A percentile compares a stretch with the other conserved stretches of the same genome.
Evolutionary conservation across 2,329 filamentous ascomycete genomes (phyloP).

Genomic region (Calycina herbarum): DNA sequence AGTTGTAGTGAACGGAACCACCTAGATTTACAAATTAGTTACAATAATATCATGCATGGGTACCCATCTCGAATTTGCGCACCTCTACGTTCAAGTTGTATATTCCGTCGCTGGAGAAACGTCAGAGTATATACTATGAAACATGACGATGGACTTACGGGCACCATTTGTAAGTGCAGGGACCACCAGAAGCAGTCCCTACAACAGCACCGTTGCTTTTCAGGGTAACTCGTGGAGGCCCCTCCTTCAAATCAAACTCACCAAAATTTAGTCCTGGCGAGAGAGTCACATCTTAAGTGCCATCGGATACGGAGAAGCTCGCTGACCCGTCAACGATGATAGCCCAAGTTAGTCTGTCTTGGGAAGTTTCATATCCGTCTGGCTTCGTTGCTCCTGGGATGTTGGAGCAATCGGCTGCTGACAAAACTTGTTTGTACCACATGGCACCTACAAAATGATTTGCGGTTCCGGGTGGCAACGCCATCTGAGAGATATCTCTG

Average conservation of each 20-base stretch:
- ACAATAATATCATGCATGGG: not conserved
- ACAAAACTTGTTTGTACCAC: conserved; percentile 34
- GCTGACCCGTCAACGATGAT: not conserved
- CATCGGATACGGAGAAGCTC: not conserved
- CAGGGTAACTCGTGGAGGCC: not conserved
- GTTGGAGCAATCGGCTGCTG: not conserved
- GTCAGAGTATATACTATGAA: not conserved
- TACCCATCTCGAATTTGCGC: not conserved
- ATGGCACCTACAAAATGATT: conserved; percentile 34
- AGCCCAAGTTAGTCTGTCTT: conserved; percentile 4
- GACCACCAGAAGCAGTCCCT: not conserved
- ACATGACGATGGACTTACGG: not conserved
- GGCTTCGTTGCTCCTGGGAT: conserved; percentile 1
- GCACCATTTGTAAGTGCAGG: not conserved
- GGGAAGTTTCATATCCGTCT: not conserved
- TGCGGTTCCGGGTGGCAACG: conserved; percentile 7
- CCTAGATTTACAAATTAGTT: not conserved
- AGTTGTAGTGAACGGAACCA: not conserved
- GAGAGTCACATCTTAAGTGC: not conserved
- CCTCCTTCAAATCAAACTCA: not conserved
- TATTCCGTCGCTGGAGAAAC: not conserved
- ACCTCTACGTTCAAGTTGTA: not conserved
- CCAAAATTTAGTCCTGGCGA: not conserved
- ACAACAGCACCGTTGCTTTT: not conserved
- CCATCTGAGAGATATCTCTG: conserved; percentile 11